Evolutionary conservation across 2,329 filamentous ascomycete species (phyloP).

Genomic region (Colletotrichum gloeosporioides): DNA sequence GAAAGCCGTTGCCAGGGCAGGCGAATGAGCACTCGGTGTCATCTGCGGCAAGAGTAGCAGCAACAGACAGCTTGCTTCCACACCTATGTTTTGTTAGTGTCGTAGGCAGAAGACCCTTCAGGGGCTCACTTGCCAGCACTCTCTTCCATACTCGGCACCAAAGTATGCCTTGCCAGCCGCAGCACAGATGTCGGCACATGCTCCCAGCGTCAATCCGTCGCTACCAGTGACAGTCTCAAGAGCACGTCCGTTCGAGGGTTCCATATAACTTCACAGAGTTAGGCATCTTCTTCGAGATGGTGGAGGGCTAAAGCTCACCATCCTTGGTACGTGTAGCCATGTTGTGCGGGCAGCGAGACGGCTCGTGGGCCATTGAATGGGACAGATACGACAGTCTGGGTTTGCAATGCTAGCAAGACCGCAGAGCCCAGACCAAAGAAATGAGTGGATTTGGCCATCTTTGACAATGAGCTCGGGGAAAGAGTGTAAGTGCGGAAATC

Average conservation of each 20-base stretch:
- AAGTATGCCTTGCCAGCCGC: constrained; percentile 30
- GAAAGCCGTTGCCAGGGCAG: background rate
- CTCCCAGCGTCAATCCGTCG: constrained; percentile 39
- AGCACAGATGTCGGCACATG: constrained; percentile 33
- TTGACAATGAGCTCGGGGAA: background rate
- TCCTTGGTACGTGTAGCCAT: background rate
- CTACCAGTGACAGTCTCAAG: constrained; percentile 30
- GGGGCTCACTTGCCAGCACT: constrained; percentile 39
- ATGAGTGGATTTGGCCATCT: background rate
- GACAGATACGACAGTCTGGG: background rate
- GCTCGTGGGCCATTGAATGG: background rate
- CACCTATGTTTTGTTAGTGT: constrained; percentile 29
- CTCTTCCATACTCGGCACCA: constrained; percentile 42
- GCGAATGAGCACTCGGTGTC: constrained; percentile 5
- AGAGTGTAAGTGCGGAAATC: background rate
- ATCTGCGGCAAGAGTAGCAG: constrained; percentile 8
- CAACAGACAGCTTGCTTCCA: background rate
- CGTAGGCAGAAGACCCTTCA: background rate
- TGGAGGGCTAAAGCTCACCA: background rate
- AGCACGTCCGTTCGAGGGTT: constrained; percentile 33
- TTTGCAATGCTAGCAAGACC: background rate
- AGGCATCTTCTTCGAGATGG: background rate
- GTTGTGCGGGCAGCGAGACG: background rate
- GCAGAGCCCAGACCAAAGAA: background rate
- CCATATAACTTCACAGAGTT: constrained; percentile 31